Evolutionary conservation across 2,329 filamentous ascomycete genomes (phyloP), one percentile per base, ranked within the genome.

Genomic region (Xylariomycetidae sp.): DNA sequence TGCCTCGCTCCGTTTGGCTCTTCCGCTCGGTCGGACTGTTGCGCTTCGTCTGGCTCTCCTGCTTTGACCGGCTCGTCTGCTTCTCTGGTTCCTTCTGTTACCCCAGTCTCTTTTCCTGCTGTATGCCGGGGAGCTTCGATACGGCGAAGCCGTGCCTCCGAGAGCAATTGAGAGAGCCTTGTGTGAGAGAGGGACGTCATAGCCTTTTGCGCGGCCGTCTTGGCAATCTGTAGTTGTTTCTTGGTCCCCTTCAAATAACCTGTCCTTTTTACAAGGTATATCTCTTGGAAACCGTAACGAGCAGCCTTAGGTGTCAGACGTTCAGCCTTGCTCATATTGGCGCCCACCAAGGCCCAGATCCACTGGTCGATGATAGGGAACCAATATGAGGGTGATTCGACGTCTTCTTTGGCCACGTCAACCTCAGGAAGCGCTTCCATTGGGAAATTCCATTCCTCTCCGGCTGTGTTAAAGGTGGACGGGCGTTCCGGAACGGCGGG

Each of bases 281-380:
- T 8, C 2, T 34, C 29, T 27, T 49, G n/a, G n/a, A n/a, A 46
- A 8, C 41, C 47, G 15, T 29, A 30, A 17, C 42, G 46, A 13
- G 52, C 40, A 12, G 47, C 39, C 16, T 49, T 45, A n/a, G 37
- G 25, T 3, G 37, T 44, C 22, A 52, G 13, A 18, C 30, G 35
- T 23, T 47, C 39, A 14, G 24, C 23, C 6, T 28, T 14, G 13
- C 39, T 34, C 13, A 15, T 19, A 31, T 54, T 53, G 14, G 37
- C 42, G 31, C 35, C 22, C 10, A 38, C 19, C 16, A 44, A 27
- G 26, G 31, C 27, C 15, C 13, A 13, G 27, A 43, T 34, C 27
- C 27, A 43, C 12, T 23, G 9, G 18, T 36, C 29, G 22, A 45
- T 16, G 19, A 39, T 17, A 13, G 22, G 14, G 5, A 6, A 17